Evolutionary conservation across 1,139 yeast species (phyloP).

Genomic region (Hanseniaspora sp.): DNA sequence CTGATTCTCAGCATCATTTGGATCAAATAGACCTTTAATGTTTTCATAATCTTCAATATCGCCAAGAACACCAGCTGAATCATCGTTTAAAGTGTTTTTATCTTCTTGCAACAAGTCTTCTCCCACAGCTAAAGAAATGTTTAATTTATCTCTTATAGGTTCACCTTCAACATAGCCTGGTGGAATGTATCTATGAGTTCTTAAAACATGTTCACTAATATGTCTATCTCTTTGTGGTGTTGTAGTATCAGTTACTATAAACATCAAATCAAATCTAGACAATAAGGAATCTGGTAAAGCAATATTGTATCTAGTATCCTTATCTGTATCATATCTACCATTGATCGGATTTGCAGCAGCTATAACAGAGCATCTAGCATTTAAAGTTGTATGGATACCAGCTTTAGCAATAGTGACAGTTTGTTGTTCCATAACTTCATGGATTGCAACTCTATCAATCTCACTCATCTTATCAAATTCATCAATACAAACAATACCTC

Average conservation of each 20-base stretch:
- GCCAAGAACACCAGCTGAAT: constrained; percentile 14
- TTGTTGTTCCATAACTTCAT: constrained; percentile 99
- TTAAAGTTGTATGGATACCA: constrained; percentile 91
- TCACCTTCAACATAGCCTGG: constrained; percentile 89
- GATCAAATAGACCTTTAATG: constrained; percentile 6
- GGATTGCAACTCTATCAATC: constrained; percentile 92
- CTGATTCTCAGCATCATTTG: constrained; percentile 31
- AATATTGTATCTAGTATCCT: constrained; percentile 92
- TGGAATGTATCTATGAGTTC: constrained; percentile 85
- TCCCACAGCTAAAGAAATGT: constrained; percentile 70
- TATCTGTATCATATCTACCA: constrained; percentile 93
- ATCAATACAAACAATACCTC: constrained; percentile 96
- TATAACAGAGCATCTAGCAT: constrained; percentile 92
- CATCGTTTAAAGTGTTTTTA: constrained; percentile 25
- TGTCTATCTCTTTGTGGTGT: constrained; percentile 74
- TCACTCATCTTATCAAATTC: constrained; percentile 98
- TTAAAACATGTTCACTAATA: constrained; percentile 86
- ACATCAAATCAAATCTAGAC: constrained; percentile 91
- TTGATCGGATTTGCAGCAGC: constrained; percentile 98
- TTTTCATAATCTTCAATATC: constrained; percentile 23
- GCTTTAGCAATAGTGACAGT: constrained; percentile 98
- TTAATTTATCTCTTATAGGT: constrained; percentile 71
- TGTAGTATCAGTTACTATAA: constrained; percentile 93
- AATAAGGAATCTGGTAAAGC: constrained; percentile 92
- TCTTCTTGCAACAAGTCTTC: constrained; percentile 33